Conservation (phyloP, 2,329 filamentous ascomycete species). For the Aspergillus niger region DNA sequence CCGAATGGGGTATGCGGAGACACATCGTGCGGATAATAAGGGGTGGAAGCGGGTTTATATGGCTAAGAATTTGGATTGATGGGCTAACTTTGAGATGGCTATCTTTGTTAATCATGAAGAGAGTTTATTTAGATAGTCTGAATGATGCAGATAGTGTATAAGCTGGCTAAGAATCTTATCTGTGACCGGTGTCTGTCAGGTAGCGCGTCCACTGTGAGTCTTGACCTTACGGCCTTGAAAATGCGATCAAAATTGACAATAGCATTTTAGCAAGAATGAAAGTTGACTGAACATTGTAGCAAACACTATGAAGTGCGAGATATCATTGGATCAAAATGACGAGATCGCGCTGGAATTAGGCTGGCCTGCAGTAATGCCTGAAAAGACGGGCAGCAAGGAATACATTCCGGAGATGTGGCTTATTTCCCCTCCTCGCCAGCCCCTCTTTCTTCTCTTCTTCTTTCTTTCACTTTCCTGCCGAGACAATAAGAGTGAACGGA, state of each 20-base stretch:
- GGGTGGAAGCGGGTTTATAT: neutral
- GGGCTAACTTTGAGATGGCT: neutral
- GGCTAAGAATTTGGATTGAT: neutral
- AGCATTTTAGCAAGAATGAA: too few relatives aligned
- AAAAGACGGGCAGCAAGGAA: neutral
- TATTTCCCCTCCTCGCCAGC: neutral
- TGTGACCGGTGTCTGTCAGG: too few relatives aligned
- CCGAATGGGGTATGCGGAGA: neutral
- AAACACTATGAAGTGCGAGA: too few relatives aligned
- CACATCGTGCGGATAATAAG: neutral
- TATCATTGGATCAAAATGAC: too few relatives aligned
- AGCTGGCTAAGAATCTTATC: too few relatives aligned
- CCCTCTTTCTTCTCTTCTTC: neutral
- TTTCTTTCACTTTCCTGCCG: neutral
- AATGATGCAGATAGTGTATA: too few relatives aligned
- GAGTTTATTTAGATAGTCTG: neutral
- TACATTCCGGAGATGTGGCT: neutral
- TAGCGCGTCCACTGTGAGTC: too few relatives aligned
- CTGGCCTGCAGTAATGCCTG: neutral
- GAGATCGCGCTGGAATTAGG: neutral
- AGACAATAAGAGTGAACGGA: neutral
- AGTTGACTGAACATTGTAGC: too few relatives aligned
- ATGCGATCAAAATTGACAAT: too few relatives aligned
- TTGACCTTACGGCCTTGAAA: too few relatives aligned
- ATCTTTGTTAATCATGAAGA: too few relatives aligned